A percentile compares a stretch with the other conserved stretches of the same genome.
Evolutionary conservation across 352 stramenopile species (phyloP).

Genomic region (Pythium chondricola): DNA sequence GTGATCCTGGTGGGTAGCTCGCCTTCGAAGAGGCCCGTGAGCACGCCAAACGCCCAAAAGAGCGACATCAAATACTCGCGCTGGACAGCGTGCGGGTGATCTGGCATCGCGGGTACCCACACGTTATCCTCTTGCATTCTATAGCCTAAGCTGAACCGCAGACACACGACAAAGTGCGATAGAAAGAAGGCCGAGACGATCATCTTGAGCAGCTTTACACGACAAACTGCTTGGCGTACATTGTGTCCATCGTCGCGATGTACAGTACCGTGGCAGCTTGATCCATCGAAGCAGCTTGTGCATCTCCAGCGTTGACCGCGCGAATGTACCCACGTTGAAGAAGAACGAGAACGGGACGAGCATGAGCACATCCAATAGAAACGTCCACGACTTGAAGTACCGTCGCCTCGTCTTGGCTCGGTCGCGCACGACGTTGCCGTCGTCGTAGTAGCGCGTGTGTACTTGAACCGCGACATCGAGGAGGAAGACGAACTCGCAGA

Average conservation of each 20-base stretch:
- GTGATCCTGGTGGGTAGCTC: slow-evolving; percentile 37
- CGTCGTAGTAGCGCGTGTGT: slow-evolving; percentile 50
- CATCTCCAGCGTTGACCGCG: slow-evolving; percentile 18
- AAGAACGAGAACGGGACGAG: slow-evolving; percentile 36
- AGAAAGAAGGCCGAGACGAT: slow-evolving; percentile 41
- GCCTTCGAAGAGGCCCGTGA: slow-evolving; percentile 66
- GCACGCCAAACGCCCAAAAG: slow-evolving; percentile 64
- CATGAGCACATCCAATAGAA: slow-evolving; percentile 40
- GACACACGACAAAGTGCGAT: slow-evolving; percentile 50
- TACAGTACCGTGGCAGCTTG: slow-evolving; percentile 40
- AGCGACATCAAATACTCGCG: slow-evolving; percentile 40
- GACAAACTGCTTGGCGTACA: slow-evolving; percentile 63
- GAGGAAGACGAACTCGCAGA: slow-evolving; percentile 43
- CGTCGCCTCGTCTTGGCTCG: slow-evolving; percentile 25
- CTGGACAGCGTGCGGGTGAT: slow-evolving; percentile 21
- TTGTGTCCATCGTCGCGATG: slow-evolving; percentile 42
- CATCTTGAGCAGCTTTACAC: slow-evolving; percentile 29
- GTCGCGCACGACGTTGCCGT: slow-evolving; percentile 53
- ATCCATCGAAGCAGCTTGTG: slow-evolving; percentile 40
- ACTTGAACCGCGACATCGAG: slow-evolving; percentile 51
- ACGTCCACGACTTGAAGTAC: slow-evolving; percentile 44
- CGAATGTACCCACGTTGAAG: slow-evolving; percentile 4
- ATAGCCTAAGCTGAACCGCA: slow-evolving; percentile 57
- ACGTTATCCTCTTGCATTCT: slow-evolving; percentile 34
- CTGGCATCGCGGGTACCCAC: slow-evolving; percentile 35